phyloP scores from a whole-genome alignment of 768 basidiomycete species.

The Russula sp. region DNA sequence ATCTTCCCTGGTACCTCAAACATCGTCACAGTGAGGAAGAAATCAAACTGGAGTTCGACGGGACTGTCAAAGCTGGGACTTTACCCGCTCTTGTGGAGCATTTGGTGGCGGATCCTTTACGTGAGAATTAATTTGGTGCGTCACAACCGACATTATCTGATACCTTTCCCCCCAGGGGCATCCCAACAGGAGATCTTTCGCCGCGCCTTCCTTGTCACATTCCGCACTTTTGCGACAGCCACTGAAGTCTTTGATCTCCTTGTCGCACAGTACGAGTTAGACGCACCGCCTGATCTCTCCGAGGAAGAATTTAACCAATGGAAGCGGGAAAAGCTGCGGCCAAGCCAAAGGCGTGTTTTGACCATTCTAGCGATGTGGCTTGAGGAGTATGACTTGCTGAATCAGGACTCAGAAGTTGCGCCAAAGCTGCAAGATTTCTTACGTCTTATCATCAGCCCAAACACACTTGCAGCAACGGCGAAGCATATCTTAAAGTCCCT shows the following conservation, averaged over 20 bases:
- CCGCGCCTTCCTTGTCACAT: constrained; percentile 74
- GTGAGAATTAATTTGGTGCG: constrained; percentile 35
- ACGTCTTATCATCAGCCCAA: constrained; percentile 30
- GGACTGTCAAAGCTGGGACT: constrained; percentile 60
- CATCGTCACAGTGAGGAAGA: constrained; percentile 49
- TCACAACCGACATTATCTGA: not conserved
- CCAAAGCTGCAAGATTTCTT: constrained; percentile 52
- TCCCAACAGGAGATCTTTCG: constrained; percentile 34
- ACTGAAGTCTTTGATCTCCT: constrained; percentile 63
- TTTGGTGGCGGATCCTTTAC: constrained; percentile 52
- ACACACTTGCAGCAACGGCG: constrained; percentile 38
- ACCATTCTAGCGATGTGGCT: constrained; percentile 54
- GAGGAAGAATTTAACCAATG: constrained; percentile 54
- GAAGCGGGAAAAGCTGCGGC: constrained; percentile 52
- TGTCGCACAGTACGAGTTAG: constrained; percentile 52
- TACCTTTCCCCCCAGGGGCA: constrained; percentile 14
- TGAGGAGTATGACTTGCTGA: constrained; percentile 50
- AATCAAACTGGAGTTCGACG: constrained; percentile 57
- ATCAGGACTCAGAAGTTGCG: constrained; percentile 58
- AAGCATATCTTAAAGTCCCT: constrained; percentile 45
- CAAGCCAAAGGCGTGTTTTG: constrained; percentile 55
- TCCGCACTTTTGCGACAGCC: constrained; percentile 69
- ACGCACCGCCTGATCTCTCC: constrained; percentile 37
- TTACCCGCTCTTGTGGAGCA: constrained; percentile 65
- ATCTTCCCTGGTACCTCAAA: constrained; percentile 53